Evolutionary conservation across 208 protist species (phyloP).

Genomic region (Crithidia brevicula): DNA sequence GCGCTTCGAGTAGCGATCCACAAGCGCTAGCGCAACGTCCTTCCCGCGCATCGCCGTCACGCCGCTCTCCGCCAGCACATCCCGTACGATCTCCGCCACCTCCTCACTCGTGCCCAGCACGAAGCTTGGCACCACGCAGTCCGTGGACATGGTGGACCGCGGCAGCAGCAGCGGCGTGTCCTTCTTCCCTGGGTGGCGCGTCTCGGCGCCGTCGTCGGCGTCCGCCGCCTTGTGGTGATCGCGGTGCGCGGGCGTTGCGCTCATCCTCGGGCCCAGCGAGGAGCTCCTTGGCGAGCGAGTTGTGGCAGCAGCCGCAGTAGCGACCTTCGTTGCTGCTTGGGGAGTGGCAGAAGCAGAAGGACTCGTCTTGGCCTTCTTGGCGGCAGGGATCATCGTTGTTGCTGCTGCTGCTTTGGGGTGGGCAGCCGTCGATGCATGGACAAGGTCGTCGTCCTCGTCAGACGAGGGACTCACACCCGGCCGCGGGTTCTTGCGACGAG

Average conservation of each 20-base stretch:
- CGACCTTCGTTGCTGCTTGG: not conserved
- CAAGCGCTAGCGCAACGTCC: slow-evolving; percentile 55
- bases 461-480: slow-evolving; percentile 31
- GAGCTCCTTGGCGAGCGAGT: too few species aligned
- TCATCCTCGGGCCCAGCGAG: not conserved
- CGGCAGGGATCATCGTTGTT: too few species aligned
- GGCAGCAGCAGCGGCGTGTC: slow-evolving; percentile 44
- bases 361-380: slow-evolving; percentile 23
- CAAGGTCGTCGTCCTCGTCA: slow-evolving; percentile 34
- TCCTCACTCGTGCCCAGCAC: slow-evolving; percentile 58
- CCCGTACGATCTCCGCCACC: slow-evolving; percentile 53
- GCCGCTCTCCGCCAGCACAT: slow-evolving; percentile 43
- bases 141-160: slow-evolving; percentile 39
- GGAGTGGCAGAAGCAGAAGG: slow-evolving; percentile 10
- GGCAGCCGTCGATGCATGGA: not conserved
- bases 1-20: slow-evolving; percentile 57
- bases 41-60: slow-evolving; percentile 39
- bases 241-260: not conserved
- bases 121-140: slow-evolving; percentile 65
- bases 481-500: slow-evolving; percentile 23
- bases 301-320: not conserved
- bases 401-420: too few species aligned
- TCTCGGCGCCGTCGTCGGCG: not conserved
- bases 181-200: slow-evolving; percentile 22
- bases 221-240: not conserved